phyloP scores from a whole-genome alignment of 441 rosid genomes.

The Gossypium gossypioides region DNA sequence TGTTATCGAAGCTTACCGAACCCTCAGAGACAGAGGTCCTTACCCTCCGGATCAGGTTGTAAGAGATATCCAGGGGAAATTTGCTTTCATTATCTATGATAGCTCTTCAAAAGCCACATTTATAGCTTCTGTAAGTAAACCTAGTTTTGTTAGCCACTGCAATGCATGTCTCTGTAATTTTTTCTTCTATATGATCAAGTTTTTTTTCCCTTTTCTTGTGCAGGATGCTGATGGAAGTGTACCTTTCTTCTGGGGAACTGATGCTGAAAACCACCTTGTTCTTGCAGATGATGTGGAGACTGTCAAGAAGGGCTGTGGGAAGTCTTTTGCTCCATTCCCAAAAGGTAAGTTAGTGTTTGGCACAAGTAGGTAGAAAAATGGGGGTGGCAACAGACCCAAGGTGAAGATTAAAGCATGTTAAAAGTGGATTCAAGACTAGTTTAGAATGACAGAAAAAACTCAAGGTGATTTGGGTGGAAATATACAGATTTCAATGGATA shows the following conservation, averaged over 20 bases:
- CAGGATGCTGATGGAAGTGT: slow-evolving; percentile 90
- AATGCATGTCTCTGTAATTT: not conserved
- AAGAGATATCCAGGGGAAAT: slow-evolving; percentile 73
- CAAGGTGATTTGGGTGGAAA: not conserved
- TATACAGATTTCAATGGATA: not conserved
- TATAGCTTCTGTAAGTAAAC: slow-evolving; percentile 56
- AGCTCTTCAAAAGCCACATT: slow-evolving; percentile 51
- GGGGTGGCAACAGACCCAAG: not conserved
- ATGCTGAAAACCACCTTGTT: slow-evolving; percentile 75
- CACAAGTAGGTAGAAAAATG: not conserved
- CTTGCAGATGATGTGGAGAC: slow-evolving; percentile 62
- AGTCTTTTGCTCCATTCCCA: slow-evolving; percentile 94
- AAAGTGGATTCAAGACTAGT: not conserved
- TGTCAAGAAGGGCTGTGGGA: slow-evolving; percentile 76
- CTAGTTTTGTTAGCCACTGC: not conserved
- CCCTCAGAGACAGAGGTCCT: slow-evolving; percentile 92
- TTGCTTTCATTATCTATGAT: slow-evolving; percentile 66
- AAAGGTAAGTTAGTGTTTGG: slow-evolving; percentile 42
- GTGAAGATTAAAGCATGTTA: not conserved
- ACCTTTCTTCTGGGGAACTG: slow-evolving; percentile 86
- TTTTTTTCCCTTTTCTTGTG: slow-evolving; percentile 9
- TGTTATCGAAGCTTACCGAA: slow-evolving; percentile 82
- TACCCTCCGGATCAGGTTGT: slow-evolving; percentile 92
- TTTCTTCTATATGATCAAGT: not conserved
- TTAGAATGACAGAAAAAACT: not conserved